These are phyloP conservation scores for Jimgerdemannia lactiflua DNA, from an alignment of 192 early-diverging fungal genomes.

Conservation along the genomic window DNA sequence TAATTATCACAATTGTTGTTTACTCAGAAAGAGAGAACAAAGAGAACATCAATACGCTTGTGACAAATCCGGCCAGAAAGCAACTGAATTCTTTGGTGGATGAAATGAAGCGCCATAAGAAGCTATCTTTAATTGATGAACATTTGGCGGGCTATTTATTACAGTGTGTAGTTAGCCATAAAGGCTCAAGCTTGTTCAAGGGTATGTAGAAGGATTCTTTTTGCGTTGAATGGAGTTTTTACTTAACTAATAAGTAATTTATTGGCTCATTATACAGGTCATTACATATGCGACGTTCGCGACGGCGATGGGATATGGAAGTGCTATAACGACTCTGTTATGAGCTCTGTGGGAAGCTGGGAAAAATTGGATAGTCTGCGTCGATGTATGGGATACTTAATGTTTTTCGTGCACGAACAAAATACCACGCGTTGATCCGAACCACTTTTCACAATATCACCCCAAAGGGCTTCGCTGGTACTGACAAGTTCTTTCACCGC, in stretches of 20 bases:
- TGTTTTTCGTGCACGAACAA: background rate
- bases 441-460: no score
- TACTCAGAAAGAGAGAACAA: background rate
- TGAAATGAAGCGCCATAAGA: background rate
- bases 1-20: background rate
- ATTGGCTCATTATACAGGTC: background rate
- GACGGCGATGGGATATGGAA: background rate
- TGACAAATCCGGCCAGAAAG: background rate
- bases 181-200: background rate
- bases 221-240: no score
- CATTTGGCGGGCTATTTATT: background rate
- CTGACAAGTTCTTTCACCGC: no score
- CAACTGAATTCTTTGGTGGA: background rate
- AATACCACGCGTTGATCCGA: background rate
- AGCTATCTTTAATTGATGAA: background rate
- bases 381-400: background rate
- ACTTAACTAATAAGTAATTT: background rate
- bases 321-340: background rate
- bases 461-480: no score
- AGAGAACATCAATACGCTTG: background rate
- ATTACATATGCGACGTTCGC: background rate
- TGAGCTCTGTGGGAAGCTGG: background rate
- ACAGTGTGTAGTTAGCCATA: background rate
- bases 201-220: background rate
- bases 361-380: background rate